Evolutionary conservation across 1,284 basidiomycete genomes (phyloP), one percentile per base, ranked within the genome.

Genomic region (Ceratorhiza oryzae-sativae): DNA sequence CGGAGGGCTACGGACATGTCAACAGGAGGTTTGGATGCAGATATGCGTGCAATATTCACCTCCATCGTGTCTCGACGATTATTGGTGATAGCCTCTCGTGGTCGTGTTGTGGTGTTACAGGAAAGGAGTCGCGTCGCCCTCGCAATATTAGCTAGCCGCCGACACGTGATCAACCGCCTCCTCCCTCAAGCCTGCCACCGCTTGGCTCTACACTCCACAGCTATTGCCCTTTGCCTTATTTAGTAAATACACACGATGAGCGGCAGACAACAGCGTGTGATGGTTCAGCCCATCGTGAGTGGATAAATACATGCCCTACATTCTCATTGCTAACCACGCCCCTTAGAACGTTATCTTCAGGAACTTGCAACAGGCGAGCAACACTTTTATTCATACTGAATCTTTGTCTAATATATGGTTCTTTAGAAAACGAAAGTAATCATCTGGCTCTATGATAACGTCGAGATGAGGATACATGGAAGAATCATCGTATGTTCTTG

Each of bases 401-500:
- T 45, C 27, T 23, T 25, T 32, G 30, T n/a, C n/a, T 45, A 30
- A 42, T 23, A 45, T 61, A 23, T 23, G n/a, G 15, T 42, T 30
- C 34, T 53, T 58, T 81, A 97, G 92, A 90, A 90, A 85, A 84
- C 87, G 71, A 93, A 92, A 82, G 91, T 98, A 46, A 86, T 90
- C 34, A 89, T 99, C 77, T 99, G 97, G 97, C 83, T 99, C 73
- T 99, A 96, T 79, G 97, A 99, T 81, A 98, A 98, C 81, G 87
- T 90, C 75, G 95, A 98, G 79, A 96, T 97, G 90, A 88, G 97
- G 73, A 91, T 99, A 75, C 96, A 99, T 82, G 97, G 97, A 71
- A 88, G 89, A 82, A 98, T 99, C 82, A 92, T 96, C 83, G 95
- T 97, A 82, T 81, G 93, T 90, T 76, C 27, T 74, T 73, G 72